Evolutionary conservation across 768 basidiomycete genomes (phyloP).

Genomic region (Suillus plorans): DNA sequence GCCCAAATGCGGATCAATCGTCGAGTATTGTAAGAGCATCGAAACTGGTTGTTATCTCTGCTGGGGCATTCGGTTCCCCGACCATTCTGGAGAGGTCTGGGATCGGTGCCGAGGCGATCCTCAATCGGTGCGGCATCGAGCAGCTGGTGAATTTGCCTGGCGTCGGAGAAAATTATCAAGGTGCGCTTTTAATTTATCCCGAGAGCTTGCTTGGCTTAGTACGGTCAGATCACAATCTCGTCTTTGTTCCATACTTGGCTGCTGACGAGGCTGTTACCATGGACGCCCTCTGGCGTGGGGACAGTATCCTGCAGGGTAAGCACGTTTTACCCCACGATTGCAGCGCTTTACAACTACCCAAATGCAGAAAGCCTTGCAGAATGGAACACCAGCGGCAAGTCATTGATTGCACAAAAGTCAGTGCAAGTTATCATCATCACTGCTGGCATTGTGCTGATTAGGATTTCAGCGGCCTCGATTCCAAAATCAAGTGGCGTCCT

Average conservation of each 20-base stretch:
- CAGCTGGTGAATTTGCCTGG: slow-evolving; percentile 65
- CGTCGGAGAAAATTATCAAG: slow-evolving; percentile 70
- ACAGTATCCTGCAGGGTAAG: slow-evolving; percentile 42
- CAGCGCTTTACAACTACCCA: neutral
- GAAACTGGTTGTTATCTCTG: slow-evolving; percentile 47
- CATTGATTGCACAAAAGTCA: slow-evolving; percentile 54
- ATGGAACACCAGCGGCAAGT: slow-evolving; percentile 37
- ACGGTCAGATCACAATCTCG: slow-evolving; percentile 30
- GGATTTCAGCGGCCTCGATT: slow-evolving; percentile 45
- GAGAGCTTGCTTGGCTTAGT: neutral
- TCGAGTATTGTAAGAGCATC: slow-evolving; percentile 35
- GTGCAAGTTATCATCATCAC: slow-evolving; percentile 7
- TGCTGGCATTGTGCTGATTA: neutral
- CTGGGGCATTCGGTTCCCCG: slow-evolving; percentile 56
- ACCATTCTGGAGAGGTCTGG: slow-evolving; percentile 63
- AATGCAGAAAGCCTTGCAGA: slow-evolving; percentile 20
- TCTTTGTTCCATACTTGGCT: slow-evolving; percentile 36
- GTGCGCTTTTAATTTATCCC: slow-evolving; percentile 23
- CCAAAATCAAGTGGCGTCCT: slow-evolving; percentile 58
- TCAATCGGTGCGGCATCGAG: slow-evolving; percentile 48
- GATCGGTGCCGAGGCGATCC: slow-evolving; percentile 53
- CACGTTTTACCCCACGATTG: slow-evolving; percentile 5
- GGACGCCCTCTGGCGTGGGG: slow-evolving; percentile 45
- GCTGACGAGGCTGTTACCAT: slow-evolving; percentile 47
- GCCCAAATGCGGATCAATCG: slow-evolving; percentile 24